Conservation (phyloP, 2,329 filamentous ascomycete species). For the Curvularia hawaiiensis region DNA sequence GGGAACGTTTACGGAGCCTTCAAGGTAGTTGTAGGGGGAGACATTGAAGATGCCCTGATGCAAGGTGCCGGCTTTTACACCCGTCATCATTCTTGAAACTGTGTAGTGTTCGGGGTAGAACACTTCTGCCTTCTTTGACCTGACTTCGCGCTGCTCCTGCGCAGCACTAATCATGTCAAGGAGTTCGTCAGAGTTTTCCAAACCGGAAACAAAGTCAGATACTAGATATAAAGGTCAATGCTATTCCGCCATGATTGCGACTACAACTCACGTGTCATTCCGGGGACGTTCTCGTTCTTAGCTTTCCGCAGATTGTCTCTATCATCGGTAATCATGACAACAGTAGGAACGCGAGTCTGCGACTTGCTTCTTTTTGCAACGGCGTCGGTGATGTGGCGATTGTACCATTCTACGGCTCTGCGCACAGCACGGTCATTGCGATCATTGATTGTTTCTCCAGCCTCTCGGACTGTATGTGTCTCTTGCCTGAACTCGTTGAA, state of each 20-base stretch:
- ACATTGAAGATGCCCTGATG: constrained; percentile 97
- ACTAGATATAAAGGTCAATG: constrained; percentile 36
- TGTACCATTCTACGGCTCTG: constrained; percentile 87
- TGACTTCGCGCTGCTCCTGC: constrained; percentile 68
- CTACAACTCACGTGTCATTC: constrained; percentile 57
- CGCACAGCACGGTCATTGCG: constrained; percentile 93
- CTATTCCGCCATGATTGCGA: not conserved
- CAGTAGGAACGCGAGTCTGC: constrained; percentile 66
- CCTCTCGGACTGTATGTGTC: constrained; percentile 77
- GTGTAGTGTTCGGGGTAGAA: constrained; percentile 91
- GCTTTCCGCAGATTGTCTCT: constrained; percentile 85
- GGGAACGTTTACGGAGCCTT: constrained; percentile 87
- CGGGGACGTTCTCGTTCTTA: constrained; percentile 73
- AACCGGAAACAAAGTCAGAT: constrained; percentile 76
- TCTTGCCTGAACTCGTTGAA: constrained; percentile 98
- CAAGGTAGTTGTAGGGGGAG: constrained; percentile 96
- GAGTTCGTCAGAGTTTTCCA: constrained; percentile 83
- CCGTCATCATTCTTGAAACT: constrained; percentile 92
- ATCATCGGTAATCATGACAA: constrained; percentile 95
- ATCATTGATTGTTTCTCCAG: constrained; percentile 91
- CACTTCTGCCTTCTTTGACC: constrained; percentile 70
- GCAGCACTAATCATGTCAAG: constrained; percentile 92
- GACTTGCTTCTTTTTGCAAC: constrained; percentile 58
- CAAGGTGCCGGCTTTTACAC: constrained; percentile 82
- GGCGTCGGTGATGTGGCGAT: constrained; percentile 73